phyloP scores from a whole-genome alignment of 352 stramenopile species.

The Globisporangium nagaii region DNA sequence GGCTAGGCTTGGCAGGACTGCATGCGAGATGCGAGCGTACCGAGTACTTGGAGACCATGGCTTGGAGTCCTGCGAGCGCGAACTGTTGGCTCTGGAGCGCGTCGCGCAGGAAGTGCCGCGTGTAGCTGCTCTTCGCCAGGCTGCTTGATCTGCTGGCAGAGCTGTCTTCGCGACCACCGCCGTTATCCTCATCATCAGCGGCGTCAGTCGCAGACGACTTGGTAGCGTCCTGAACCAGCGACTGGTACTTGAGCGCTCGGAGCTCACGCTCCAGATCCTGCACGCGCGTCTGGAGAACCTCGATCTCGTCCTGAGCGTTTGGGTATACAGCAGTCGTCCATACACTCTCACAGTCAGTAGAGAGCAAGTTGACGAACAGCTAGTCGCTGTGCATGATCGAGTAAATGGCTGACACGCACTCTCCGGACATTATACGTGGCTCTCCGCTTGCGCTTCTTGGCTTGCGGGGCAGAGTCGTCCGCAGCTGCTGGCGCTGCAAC shows the following conservation, averaged over 20 bases:
- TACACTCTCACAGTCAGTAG: no score
- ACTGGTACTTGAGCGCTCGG: conserved; percentile 9
- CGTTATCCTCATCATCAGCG: neutral
- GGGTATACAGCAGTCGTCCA: no score
- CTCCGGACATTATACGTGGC: conserved; percentile 8
- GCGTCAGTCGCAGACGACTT: no score
- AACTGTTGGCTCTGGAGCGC: conserved; percentile 7
- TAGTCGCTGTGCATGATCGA: neutral
- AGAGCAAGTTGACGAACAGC: no score
- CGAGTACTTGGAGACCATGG: conserved; percentile 5
- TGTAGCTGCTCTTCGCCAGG: conserved; percentile 2
- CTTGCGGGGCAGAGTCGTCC: no score
- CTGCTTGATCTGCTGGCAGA: neutral
- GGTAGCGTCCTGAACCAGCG: neutral
- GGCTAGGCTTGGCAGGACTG: neutral
- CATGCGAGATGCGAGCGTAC: neutral
- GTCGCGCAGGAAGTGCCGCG: conserved; percentile 1
- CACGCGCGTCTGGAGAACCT: conserved; percentile 1
- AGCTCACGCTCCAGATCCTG: conserved; percentile 6
- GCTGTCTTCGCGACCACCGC: no score
- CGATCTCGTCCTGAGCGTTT: conserved; percentile 7
- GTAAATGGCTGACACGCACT: neutral
- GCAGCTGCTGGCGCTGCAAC: neutral
- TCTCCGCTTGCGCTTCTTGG: neutral
- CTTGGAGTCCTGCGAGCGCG: conserved; percentile 4